Base-by-base conservation (phyloP, 352 stramenopile genomes). In the Phytopythium litorale region DNA sequence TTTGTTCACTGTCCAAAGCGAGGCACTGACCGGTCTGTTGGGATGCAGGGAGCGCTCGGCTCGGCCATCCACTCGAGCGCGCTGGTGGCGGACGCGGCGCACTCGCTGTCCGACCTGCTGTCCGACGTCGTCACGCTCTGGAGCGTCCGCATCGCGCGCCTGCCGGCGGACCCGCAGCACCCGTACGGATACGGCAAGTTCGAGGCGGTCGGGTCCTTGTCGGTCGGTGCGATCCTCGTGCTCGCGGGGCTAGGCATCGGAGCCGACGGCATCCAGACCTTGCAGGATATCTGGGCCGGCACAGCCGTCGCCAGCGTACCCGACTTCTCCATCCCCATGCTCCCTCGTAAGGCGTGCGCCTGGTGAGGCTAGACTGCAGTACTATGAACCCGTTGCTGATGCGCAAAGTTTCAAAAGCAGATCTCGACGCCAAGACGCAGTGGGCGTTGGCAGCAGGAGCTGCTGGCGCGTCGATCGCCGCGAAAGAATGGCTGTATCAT, bases 101-200 rank as follows among this genome's bases (percentile, higher is more conserved):
- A 99, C 80, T 98, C 92, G 16, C 67, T 99, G 6, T 98, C 85
- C 12, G 97, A 99, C 81, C 76, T 99, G 55, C 79, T 99, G 40
- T 97, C 84, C 30, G 97, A 99, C 68, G 92, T 98, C 66, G 96
- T 99, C 40, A 99, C 97, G 28, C 75, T 99, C 6, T 98, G 88
- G 88, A 93, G 86, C 42, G 89, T 98, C 25, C 78, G 87, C 50
- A 78, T 98, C 32, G 92, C 90, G 46, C 81, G 95, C 23, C 76
- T 98, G 18, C 97, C 97, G 18, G 91, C 97, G 5, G 97, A 99
- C 65, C 87, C 88, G 46, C 92, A 98, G 72, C 89, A 97, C 62
- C 90, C 89, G 18, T 96, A 96, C 51, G 86, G 88, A 19, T 96
- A 97, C 60, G 90, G 90, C 56, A 95, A 96, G 71, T 96, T 91